Conservation (phyloP, 192 early-diverging fungal species). For the Phlyctochytrium bullatum region DNA sequence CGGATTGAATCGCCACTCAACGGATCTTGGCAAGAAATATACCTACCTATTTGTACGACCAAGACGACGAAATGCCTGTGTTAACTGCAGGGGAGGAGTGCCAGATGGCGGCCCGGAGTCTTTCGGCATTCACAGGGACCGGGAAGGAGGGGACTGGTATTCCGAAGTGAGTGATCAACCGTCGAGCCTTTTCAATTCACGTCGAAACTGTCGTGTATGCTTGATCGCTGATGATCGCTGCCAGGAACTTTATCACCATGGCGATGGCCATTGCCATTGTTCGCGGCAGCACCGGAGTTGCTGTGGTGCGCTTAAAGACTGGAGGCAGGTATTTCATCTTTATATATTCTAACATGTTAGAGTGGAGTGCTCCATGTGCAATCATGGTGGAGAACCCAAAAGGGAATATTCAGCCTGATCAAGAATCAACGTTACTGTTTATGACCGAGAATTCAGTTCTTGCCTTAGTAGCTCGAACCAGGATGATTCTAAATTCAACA, state of each 20-base stretch:
- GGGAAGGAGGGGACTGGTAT: slow-evolving; percentile 20
- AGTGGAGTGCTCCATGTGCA: slow-evolving; percentile 59
- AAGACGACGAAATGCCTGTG: no score
- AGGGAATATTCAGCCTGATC: slow-evolving; percentile 35
- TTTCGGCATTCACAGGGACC: slow-evolving; percentile 45
- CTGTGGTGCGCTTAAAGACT: slow-evolving; percentile 46
- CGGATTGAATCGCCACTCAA: no score
- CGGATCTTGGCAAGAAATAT: no score
- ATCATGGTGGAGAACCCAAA: slow-evolving; percentile 44
- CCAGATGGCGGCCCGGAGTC: slow-evolving; percentile 40
- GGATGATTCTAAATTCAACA: slow-evolving; percentile 40
- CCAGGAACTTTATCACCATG: slow-evolving; percentile 36
- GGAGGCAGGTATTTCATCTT: slow-evolving; percentile 36
- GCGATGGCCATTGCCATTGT: slow-evolving; percentile 48
- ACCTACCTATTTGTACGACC: no score
- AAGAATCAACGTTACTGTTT: slow-evolving; percentile 52
- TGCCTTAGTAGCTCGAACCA: slow-evolving; percentile 38
- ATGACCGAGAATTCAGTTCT: slow-evolving; percentile 47
- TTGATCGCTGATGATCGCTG: no score
- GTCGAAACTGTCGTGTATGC: no score
- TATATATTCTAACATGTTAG: slow-evolving; percentile 15
- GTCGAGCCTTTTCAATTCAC: no score
- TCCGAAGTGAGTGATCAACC: slow-evolving; percentile 28
- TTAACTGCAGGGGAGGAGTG: slow-evolving; percentile 44
- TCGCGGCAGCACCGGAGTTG: slow-evolving; percentile 45